phyloP scores from a whole-genome alignment of 176 grass and related monocot genomes.

The Rhynchospora breviuscula region DNA sequence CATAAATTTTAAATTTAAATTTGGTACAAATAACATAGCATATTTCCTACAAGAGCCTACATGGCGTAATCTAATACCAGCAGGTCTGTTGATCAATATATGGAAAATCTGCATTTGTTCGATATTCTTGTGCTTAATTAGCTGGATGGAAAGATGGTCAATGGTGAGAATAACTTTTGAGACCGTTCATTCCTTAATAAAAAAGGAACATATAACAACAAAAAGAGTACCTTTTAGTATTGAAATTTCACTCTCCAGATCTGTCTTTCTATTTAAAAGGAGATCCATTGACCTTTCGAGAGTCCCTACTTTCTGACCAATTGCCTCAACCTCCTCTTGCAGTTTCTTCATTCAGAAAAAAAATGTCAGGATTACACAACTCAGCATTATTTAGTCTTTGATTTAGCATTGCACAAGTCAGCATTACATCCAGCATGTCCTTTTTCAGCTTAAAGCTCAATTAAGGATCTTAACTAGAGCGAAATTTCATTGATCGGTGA shows the following conservation, averaged over 20 bases:
- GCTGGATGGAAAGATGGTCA: no score
- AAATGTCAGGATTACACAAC: background rate
- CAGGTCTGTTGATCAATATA: no score
- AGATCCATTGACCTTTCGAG: background rate
- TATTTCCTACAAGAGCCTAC: no score
- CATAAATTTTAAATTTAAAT: background rate
- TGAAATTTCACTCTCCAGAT: background rate
- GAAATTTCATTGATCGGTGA: background rate
- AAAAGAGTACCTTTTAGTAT: background rate
- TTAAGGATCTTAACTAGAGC: background rate
- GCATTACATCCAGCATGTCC: background rate
- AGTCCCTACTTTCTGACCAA: background rate
- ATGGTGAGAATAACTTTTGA: no score
- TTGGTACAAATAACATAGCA: no score
- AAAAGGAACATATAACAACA: background rate
- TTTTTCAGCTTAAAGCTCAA: background rate
- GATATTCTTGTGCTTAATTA: no score
- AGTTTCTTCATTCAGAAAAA: background rate
- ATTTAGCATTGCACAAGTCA: background rate
- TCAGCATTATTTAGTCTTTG: background rate
- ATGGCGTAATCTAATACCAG: no score
- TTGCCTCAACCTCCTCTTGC: background rate
- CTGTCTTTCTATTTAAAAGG: background rate
- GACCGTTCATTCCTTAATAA: no score
- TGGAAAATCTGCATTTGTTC: no score